Base-by-base conservation (phyloP, 2,329 filamentous ascomycete species). In the Beauveria bassiana region DNA sequence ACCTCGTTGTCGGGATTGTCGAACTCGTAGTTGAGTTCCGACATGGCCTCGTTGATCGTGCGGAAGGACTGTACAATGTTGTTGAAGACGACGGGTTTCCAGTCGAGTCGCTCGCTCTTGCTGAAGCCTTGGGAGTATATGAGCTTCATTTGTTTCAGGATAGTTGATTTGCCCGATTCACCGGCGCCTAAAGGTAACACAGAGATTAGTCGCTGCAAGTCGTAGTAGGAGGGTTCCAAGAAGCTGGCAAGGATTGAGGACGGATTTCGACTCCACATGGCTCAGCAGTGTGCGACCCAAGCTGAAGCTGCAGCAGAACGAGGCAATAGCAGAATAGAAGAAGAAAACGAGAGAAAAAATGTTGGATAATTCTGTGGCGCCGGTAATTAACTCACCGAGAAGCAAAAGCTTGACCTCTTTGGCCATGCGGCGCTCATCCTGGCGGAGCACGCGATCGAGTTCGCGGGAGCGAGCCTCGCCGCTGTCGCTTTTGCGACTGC, bases 111-210 rank as follows among this genome's bases (percentile, higher is more conserved):
- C 75, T 98, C 95, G 66, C 85, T 86, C 70, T 90, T 89, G 70
- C 86, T 91, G 78, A 98, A 98, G 56, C 95, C 93, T 74, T 92
- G 87, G 16, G 91, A 87, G 74, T 98, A 95, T 69, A 99, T 97
- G 75, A 99, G 87, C 74, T 93, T 93, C 95, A 99, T 98, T 81
- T 98, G 93, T 79, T 98, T 98, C 66, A 98, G 85, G 63, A 98
- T 93, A 1, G 93, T 98, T 9, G 93, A 97, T 77, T 98, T 98
- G 66, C 93, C 75, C 51, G 75, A 76, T 90, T 98, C 93, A 72
- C 93, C 93, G 69, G 93, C 93, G 74, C 93, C 93, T 97, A 65
- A 45, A 45, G n/a, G 43, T 62, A 61, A 66, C 50, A 61, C 59
- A 64, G 8, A 59, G 22, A 54, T 67, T 65, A 64, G 59, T 46